Conservation (phyloP, 108 stramenopile species). For the Parietichytrium sp. region DNA sequence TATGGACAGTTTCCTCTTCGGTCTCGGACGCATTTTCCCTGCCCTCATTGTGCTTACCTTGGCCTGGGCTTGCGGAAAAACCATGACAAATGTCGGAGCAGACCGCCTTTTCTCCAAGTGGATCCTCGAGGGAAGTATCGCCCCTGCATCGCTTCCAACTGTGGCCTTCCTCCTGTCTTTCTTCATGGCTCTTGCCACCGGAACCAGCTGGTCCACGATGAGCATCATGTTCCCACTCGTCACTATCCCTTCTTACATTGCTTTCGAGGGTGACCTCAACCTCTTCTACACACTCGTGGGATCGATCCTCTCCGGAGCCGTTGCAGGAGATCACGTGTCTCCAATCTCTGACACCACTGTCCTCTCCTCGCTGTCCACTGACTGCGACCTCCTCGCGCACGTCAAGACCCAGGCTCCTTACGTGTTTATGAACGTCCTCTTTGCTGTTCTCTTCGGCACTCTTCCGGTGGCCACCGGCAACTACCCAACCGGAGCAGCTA, state of each 20-base stretch:
- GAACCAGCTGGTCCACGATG: constrained; percentile 75
- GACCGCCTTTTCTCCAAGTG: constrained; percentile 59
- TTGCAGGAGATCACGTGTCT: constrained; percentile 71
- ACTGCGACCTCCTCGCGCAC: constrained; percentile 63
- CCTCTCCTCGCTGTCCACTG: constrained; percentile 62
- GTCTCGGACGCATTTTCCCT: constrained; percentile 57
- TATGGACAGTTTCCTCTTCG: constrained; percentile 56
- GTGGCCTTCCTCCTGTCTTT: constrained; percentile 63
- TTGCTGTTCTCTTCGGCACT: constrained; percentile 54
- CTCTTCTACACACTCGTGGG: constrained; percentile 64
- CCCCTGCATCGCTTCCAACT: constrained; percentile 59
- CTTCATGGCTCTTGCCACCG: constrained; percentile 69
- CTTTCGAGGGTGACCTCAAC: constrained; percentile 52
- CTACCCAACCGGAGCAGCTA: constrained; percentile 41
- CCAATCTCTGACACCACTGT: constrained; percentile 76
- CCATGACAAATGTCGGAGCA: constrained; percentile 60
- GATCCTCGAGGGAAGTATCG: constrained; percentile 53
- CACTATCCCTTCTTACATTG: constrained; percentile 60
- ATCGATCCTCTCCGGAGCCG: constrained; percentile 64
- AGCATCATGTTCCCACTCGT: constrained; percentile 69
- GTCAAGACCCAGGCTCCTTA: constrained; percentile 73
- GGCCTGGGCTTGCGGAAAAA: constrained; percentile 65
- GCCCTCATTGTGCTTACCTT: constrained; percentile 55
- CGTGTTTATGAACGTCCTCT: constrained; percentile 56
- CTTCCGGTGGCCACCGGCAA: constrained; percentile 47